Base-by-base conservation (phyloP, 1,284 basidiomycete genomes). In the Pisolithus thermaeus region DNA sequence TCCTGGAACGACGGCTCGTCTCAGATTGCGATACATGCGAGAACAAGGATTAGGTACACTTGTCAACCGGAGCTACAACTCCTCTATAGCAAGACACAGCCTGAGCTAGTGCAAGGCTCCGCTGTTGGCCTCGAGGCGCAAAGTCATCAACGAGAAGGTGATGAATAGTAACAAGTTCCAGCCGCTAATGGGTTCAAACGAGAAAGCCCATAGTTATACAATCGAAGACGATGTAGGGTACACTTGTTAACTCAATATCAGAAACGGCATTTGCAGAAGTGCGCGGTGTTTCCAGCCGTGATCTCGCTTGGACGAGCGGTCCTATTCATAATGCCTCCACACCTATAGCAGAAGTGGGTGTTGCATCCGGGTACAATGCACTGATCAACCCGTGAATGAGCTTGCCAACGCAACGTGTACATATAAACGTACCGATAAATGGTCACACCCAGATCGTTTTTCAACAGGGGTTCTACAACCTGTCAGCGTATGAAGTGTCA, bases 311-410 rank as follows among this genome's bases (percentile, higher is more conserved):
- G 67, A 23, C 70, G 53, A 0, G 71, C 74, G 3, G 80, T 79
- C 51, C 70, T 71, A 41, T 79, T 72, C 54, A 84, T 81, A 11
- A 64, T 59, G 18, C 65, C 60, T 2, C 80, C 81, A 55, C 82
- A 84, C 9, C 64, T 53, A 56, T 83, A 84, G 56, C 82, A 84
- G 59, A 83, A 84, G 56, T 84, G 81, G 4, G 73, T 76, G 59
- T 83, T 83, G 56, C 81, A 84, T 7, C 76, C 77, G 0, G 79
- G 80, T 1, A 78, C 63, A 41, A 72, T 66, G 58, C 82, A 84
- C 81, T 84, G 22, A 37, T 46, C 27, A 42, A 23, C 18, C 30
- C 28, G 39, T 22, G 27, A 11, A 22, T 2, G 27, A 20, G 36
- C 35, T 40, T 36, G 41, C 22, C 30, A 18, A 25, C 7, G 27